A percentile compares a stretch with the other conserved stretches of the same genome.
phyloP scores from a whole-genome alignment of 2,329 filamentous ascomycete genomes.

The Knufia fluminis region DNA sequence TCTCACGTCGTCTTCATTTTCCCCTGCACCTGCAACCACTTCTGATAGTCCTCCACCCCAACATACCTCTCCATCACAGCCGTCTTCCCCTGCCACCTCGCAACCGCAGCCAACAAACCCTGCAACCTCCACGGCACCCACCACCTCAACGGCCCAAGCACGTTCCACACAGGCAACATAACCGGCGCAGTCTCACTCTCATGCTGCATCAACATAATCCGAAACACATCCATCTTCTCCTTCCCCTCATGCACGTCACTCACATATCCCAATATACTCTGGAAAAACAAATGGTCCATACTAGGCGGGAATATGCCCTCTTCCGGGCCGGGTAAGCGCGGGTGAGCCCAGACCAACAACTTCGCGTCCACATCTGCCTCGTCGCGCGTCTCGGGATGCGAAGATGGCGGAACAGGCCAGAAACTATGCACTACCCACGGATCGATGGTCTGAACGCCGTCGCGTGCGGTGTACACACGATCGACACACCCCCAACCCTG shows the following conservation, averaged over 20 bases:
- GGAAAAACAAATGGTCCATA: slow-evolving; percentile 17
- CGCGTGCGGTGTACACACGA: slow-evolving; percentile 3
- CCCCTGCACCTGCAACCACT: slow-evolving; percentile 11
- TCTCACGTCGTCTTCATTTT: slow-evolving; percentile 11
- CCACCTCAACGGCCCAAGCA: slow-evolving; percentile 15
- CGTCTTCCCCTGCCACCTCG: slow-evolving; percentile 12
- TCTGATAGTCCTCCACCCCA: slow-evolving; percentile 12
- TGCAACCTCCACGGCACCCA: slow-evolving; percentile 15
- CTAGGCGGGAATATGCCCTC: slow-evolving; percentile 1
- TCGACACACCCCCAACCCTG: neutral
- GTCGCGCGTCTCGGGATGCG: neutral
- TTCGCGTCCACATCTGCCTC: slow-evolving; percentile 9
- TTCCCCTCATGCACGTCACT: slow-evolving; percentile 14
- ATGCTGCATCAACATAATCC: slow-evolving; percentile 16
- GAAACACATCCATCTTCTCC: slow-evolving; percentile 9
- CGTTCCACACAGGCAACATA: slow-evolving; percentile 51
- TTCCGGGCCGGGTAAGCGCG: slow-evolving; percentile 10
- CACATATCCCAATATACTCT: slow-evolving; percentile 13
- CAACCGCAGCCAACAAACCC: slow-evolving; percentile 9
- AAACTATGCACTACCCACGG: slow-evolving; percentile 12
- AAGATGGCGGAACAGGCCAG: slow-evolving; percentile 11
- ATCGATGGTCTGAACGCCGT: slow-evolving; percentile 13
- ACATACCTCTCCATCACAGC: slow-evolving; percentile 12
- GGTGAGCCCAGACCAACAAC: slow-evolving; percentile 16
- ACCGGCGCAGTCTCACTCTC: slow-evolving; percentile 46